phyloP scores from a whole-genome alignment of 768 basidiomycete genomes.

The Lactarius evosmus region DNA sequence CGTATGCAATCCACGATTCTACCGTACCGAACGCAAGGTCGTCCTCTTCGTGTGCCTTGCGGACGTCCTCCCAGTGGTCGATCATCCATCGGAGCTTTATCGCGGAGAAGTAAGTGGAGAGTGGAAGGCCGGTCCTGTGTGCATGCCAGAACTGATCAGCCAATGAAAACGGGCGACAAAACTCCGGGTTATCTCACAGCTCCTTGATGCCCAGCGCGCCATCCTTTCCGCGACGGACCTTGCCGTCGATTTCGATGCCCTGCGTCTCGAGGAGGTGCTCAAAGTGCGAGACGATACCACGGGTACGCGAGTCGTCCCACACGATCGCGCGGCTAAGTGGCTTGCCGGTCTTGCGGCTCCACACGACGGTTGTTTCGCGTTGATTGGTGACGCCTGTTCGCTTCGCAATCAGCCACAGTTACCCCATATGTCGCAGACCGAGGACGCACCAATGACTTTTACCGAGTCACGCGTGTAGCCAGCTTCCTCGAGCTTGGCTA shows the following conservation, averaged over 20 bases:
- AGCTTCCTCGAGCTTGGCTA: constrained; percentile 62
- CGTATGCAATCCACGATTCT: constrained; percentile 95
- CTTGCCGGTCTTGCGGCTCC: constrained; percentile 88
- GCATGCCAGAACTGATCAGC: constrained; percentile 12
- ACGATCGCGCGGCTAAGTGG: constrained; percentile 88
- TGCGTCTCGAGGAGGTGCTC: constrained; percentile 65
- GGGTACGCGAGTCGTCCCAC: constrained; percentile 95
- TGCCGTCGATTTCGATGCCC: constrained; percentile 72
- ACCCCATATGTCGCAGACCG: constrained; percentile 3
- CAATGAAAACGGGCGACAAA: neutral
- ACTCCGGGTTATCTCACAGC: constrained; percentile 48
- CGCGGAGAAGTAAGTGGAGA: constrained; percentile 97
- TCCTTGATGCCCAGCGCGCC: constrained; percentile 61
- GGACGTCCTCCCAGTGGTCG: constrained; percentile 74
- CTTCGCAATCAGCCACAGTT: constrained; percentile 7
- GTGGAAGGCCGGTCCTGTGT: constrained; percentile 81
- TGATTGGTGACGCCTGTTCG: constrained; percentile 90
- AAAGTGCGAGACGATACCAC: constrained; percentile 76
- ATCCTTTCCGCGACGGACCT: constrained; percentile 67
- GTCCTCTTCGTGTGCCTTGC: constrained; percentile 73
- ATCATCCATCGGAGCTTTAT: constrained; percentile 98
- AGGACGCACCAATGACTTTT: constrained; percentile 80
- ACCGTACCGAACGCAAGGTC: constrained; percentile 90
- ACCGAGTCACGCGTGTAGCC: constrained; percentile 81
- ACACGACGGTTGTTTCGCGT: constrained; percentile 91